phyloP scores from a whole-genome alignment of 2,329 filamentous ascomycete species.

The Pyrenophora tritici-repentis region DNA sequence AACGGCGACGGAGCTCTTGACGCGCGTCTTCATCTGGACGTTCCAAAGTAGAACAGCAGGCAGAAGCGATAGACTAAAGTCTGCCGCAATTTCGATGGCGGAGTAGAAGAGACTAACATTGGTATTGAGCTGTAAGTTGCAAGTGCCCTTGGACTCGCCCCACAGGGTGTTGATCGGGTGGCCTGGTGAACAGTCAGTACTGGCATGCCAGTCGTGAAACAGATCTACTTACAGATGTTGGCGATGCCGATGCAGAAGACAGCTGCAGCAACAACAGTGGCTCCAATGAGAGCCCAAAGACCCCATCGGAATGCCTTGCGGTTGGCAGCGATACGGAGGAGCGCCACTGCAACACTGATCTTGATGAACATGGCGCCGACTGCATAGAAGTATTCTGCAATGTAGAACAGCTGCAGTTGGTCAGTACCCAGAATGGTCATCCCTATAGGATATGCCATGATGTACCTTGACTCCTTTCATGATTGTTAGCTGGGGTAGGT shows the following conservation, averaged over 20 bases:
- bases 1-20: slow-evolving; percentile 49
- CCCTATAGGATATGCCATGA: neutral
- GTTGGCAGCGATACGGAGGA: slow-evolving; percentile 22
- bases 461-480: slow-evolving; percentile 23
- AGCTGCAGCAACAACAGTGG: slow-evolving; percentile 19
- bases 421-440: neutral
- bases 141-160: slow-evolving; percentile 26
- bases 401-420: slow-evolving; percentile 18
- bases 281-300: slow-evolving; percentile 19
- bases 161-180: slow-evolving; percentile 27
- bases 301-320: slow-evolving; percentile 17
- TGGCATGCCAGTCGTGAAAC: too few relatives aligned
- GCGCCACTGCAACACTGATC: slow-evolving; percentile 27
- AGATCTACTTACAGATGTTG: slow-evolving; percentile 20
- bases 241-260: slow-evolving; percentile 28
- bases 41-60: slow-evolving; percentile 29
- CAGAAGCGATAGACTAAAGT: slow-evolving; percentile 26
- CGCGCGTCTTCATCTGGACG: slow-evolving; percentile 40
- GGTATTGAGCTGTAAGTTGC: slow-evolving; percentile 26
- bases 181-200: slow-evolving; percentile 10
- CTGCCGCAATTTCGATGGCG: slow-evolving; percentile 26
- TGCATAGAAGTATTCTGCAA: slow-evolving; percentile 31
- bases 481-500: slow-evolving; percentile 15
- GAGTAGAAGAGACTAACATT: slow-evolving; percentile 29
- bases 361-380: slow-evolving; percentile 26